These are phyloP conservation scores for Trichoderma atroviride DNA, from an alignment of 2,329 filamentous ascomycete genomes.

Conservation along the genomic window DNA sequence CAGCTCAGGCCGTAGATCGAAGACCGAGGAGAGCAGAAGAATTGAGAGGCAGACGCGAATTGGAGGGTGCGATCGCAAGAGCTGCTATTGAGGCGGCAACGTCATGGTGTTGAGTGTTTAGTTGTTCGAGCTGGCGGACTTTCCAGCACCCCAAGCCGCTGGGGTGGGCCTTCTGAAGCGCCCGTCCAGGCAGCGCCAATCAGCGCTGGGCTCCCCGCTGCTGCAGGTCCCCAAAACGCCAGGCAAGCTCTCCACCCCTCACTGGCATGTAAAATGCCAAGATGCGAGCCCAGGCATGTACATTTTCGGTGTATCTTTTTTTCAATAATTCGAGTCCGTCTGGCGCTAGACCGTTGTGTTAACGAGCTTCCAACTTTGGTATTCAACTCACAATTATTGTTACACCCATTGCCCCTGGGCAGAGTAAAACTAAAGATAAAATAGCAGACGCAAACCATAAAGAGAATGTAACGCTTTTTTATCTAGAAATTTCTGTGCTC, in stretches of 20 bases:
- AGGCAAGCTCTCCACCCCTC: slow-evolving; percentile 3
- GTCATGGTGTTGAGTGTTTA: slow-evolving; percentile 25
- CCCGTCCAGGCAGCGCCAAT: slow-evolving; percentile 11
- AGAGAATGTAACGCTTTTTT: not conserved
- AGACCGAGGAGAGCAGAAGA: not conserved
- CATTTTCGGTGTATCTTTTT: not conserved
- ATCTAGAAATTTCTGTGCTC: not conserved
- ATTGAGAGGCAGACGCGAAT: not conserved
- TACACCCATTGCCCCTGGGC: not conserved
- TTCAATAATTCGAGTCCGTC: not conserved
- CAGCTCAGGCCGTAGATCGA: not conserved
- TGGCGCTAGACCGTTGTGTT: not conserved
- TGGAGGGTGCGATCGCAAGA: not conserved
- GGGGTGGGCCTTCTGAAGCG: slow-evolving; percentile 2
- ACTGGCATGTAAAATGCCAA: not conserved
- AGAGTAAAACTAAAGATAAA: not conserved
- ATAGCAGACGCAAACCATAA: not conserved
- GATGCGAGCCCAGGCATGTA: not conserved
- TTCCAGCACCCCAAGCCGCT: slow-evolving; percentile 10
- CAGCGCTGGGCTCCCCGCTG: slow-evolving; percentile 8
- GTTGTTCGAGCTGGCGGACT: slow-evolving; percentile 1
- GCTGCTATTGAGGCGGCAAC: slow-evolving; percentile 9
- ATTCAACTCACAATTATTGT: not conserved
- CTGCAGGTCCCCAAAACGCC: slow-evolving; percentile 23
- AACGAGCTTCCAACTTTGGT: not conserved